Conservation (phyloP, 495 filamentous ascomycete species). For the Daldinia loculata region DNA sequence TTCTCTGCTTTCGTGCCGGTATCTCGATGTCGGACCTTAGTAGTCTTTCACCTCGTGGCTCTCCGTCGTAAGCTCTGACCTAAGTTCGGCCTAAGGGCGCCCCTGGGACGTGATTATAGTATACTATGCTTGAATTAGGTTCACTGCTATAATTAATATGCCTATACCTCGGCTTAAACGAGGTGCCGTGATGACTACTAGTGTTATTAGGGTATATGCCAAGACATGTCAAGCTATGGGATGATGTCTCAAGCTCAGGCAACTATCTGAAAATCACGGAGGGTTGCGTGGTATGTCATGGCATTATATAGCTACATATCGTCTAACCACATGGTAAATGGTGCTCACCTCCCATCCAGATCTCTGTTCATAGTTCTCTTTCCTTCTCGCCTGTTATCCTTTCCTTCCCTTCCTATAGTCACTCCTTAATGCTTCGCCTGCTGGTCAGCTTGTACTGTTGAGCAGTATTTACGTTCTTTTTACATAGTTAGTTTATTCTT, state of each 20-base stretch:
- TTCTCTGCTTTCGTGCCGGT: too few species aligned
- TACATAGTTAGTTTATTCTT: conserved; percentile 11
- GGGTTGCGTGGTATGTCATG: conserved; percentile 26
- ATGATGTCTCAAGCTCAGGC: conserved; percentile 29
- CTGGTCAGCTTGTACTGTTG: conserved; percentile 45
- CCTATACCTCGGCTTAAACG: too few species aligned
- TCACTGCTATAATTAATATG: too few species aligned
- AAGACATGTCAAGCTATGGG: conserved; percentile 29
- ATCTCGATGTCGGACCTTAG: too few species aligned
- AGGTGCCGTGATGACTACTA: too few species aligned
- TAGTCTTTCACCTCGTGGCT: too few species aligned
- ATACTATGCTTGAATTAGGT: too few species aligned
- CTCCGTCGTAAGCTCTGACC: too few species aligned
- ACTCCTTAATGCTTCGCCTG: conserved; percentile 34
- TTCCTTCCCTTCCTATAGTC: conserved; percentile 22
- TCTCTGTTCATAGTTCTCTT: conserved; percentile 24
- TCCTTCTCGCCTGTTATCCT: conserved; percentile 18
- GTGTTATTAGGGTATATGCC: conserved; percentile 21
- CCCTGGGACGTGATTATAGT: too few species aligned
- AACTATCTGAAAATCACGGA: conserved; percentile 23
- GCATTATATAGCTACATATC: conserved; percentile 28
- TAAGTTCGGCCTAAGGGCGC: too few species aligned
- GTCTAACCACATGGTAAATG: conserved; percentile 22
- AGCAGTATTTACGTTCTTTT: conserved; percentile 41
- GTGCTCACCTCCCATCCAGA: conserved; percentile 8